Evolutionary conservation across 345 rosid genomes (phyloP), one percentile per base, ranked within the genome.

Genomic region (Ceriops decandra): DNA sequence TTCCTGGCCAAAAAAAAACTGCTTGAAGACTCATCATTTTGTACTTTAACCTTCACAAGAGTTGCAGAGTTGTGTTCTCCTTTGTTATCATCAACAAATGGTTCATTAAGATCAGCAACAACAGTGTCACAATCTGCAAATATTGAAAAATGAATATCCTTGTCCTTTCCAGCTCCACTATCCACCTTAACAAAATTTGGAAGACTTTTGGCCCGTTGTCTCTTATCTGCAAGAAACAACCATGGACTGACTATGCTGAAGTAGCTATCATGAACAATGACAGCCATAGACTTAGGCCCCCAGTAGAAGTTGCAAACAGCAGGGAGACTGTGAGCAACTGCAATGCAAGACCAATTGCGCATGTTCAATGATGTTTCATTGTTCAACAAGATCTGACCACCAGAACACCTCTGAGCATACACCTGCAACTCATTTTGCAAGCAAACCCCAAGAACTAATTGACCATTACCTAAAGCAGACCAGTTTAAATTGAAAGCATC

Each of bases 291-390:
- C 76, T 80, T 80, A 61, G 85, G 82, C 28, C 91, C 90, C 96
- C 92, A 88, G 70, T 85, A 63, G 62, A 90, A 81, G 83, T 82
- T 82, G 83, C 58, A 49, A 56, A 85, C 77, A 67, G 80, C 79
- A 76, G 91, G 71, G 52, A 60, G 74, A 63, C 84, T 79, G 72
- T 49, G 80, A 68, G 83, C 72, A 76, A 84, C 80, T 59, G 92
- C 96, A 65, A 93, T 84, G 85, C 96, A 89, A 60, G 75, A 77
- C 98, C 98, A 93, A 74, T 72, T 64, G n/a, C 68, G 82, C 67
- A 71, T 52, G 62, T 74, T 74, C 64, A 58, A 69, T 73, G 89
- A 57, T 62, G 56, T 74, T 71, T 74, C 77, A 68, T 82, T 62
- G 68, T 77, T 74, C 26, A 70, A 52, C 27, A 78, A 76, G 63